Conservation (phyloP, 1,284 basidiomycete species). For the Cutaneotrichosporon arboriforme region DNA sequence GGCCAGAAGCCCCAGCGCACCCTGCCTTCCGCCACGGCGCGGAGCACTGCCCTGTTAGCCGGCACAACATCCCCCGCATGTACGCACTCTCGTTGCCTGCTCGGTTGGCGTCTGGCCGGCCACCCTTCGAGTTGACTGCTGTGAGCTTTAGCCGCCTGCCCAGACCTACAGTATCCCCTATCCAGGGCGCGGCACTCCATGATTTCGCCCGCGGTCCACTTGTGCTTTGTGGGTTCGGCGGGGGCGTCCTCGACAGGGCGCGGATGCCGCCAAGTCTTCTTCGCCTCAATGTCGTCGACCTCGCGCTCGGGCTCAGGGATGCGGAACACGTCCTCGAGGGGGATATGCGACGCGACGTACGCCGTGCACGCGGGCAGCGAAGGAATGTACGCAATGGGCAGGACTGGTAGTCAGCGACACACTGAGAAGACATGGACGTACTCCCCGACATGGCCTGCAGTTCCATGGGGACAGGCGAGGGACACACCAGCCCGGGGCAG, state of each 20-base stretch:
- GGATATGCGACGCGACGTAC: conserved; percentile 63
- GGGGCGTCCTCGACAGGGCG: background rate
- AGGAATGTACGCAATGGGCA: conserved; percentile 80
- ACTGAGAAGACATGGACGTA: conserved; percentile 3
- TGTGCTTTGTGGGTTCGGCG: background rate
- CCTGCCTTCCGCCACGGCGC: conserved; percentile 70
- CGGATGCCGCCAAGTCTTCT: conserved; percentile 35
- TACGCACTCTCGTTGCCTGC: conserved; percentile 67
- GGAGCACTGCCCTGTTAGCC: conserved; percentile 56
- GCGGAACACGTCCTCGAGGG: conserved; percentile 66
- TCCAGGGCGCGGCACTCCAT: conserved; percentile 68
- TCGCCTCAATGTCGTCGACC: conserved; percentile 41
- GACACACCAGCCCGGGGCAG: conserved; percentile 80
- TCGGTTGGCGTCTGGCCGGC: conserved; percentile 76
- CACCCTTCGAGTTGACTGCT: conserved; percentile 72
- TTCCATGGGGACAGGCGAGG: conserved; percentile 70
- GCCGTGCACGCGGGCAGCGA: conserved; percentile 70
- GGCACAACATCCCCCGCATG: background rate
- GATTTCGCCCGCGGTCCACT: conserved; percentile 58
- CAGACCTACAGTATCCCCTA: conserved; percentile 57
- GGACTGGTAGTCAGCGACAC: conserved; percentile 42
- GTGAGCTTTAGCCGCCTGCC: background rate
- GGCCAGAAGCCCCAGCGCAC: conserved; percentile 83
- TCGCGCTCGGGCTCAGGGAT: conserved; percentile 48
- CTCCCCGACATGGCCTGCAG: conserved; percentile 57